Conservation (phyloP, 2,329 filamentous ascomycete species). For the Colletotrichum plurivorum region DNA sequence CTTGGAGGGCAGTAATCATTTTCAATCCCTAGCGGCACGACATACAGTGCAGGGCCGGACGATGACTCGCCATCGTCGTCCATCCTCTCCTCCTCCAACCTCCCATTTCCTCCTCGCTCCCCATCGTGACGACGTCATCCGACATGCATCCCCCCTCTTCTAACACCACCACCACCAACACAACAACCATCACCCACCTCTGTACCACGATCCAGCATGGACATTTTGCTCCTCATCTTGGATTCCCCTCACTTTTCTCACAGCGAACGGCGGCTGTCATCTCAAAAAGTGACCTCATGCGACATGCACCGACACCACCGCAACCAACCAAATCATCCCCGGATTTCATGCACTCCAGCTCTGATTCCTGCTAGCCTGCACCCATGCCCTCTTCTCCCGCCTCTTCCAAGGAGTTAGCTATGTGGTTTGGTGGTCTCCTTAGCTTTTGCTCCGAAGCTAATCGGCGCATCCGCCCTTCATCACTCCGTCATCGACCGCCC, state of each 20-base stretch:
- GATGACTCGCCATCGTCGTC: not conserved
- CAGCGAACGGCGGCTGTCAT: slow-evolving; percentile 24
- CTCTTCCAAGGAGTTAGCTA: not conserved
- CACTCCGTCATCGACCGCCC: slow-evolving; percentile 23
- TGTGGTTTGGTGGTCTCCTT: not conserved
- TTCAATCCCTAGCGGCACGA: too few species aligned
- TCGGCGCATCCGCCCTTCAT: slow-evolving; percentile 12
- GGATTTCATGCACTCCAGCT: slow-evolving; percentile 28
- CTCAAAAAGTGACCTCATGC: slow-evolving; percentile 33
- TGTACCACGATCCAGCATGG: not conserved
- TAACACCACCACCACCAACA: not conserved
- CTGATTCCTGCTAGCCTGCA: slow-evolving; percentile 6
- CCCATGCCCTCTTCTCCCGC: not conserved
- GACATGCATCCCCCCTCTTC: slow-evolving; percentile 35
- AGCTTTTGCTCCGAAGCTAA: slow-evolving; percentile 16
- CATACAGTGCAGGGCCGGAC: too few species aligned
- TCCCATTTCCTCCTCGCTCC: not conserved
- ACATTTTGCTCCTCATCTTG: not conserved
- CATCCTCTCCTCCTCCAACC: not conserved
- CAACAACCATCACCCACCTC: slow-evolving; percentile 16
- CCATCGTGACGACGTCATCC: slow-evolving; percentile 38
- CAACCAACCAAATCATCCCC: slow-evolving; percentile 19
- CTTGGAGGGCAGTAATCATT: too few species aligned
- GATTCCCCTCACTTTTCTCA: slow-evolving; percentile 5
- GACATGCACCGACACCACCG: slow-evolving; percentile 3